Evolutionary conservation across 2,329 filamentous ascomycete genomes (phyloP).

Genomic region (Colletotrichum orchidophilum): DNA sequence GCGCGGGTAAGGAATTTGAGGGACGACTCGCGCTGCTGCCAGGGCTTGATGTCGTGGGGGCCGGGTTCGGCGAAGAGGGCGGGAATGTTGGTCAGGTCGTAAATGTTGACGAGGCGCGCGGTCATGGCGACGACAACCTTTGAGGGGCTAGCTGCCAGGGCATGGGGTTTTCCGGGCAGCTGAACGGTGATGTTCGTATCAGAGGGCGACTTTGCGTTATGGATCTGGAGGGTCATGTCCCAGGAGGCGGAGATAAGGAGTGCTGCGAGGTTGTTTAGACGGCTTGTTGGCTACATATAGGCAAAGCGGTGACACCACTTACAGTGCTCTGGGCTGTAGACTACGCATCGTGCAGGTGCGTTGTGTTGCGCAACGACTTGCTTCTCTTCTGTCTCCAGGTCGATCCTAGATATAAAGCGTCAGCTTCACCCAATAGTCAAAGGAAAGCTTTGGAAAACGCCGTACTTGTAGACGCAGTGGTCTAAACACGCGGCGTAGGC

Average conservation of each 20-base stretch:
- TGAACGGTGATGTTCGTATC: slow-evolving; percentile 70
- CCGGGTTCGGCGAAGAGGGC: slow-evolving; percentile 62
- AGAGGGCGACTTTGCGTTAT: slow-evolving; percentile 67
- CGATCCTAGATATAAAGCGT: slow-evolving; percentile 54
- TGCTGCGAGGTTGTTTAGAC: slow-evolving; percentile 48
- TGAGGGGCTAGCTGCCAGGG: slow-evolving; percentile 77
- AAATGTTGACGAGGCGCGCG: slow-evolving; percentile 91
- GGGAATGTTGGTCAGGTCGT: slow-evolving; percentile 79
- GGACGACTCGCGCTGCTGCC: slow-evolving; percentile 93
- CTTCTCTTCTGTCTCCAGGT: slow-evolving; percentile 77
- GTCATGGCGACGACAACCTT: slow-evolving; percentile 97
- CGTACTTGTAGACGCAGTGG: slow-evolving; percentile 81
- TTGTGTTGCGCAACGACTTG: slow-evolving; percentile 81
- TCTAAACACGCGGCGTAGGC: slow-evolving; percentile 90
- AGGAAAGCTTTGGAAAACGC: background rate
- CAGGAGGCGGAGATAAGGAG: slow-evolving; percentile 91
- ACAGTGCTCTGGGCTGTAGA: slow-evolving; percentile 81
- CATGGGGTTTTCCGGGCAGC: slow-evolving; percentile 89
- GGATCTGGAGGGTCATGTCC: slow-evolving; percentile 90
- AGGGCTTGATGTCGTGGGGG: slow-evolving; percentile 72
- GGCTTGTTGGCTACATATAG: background rate
- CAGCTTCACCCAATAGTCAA: background rate
- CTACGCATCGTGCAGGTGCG: slow-evolving; percentile 82
- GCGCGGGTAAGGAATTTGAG: slow-evolving; percentile 96
- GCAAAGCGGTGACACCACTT: slow-evolving; percentile 39